phyloP scores from a whole-genome alignment of 2,329 filamentous ascomycete species.

The Exophiala lecanii-corni region DNA sequence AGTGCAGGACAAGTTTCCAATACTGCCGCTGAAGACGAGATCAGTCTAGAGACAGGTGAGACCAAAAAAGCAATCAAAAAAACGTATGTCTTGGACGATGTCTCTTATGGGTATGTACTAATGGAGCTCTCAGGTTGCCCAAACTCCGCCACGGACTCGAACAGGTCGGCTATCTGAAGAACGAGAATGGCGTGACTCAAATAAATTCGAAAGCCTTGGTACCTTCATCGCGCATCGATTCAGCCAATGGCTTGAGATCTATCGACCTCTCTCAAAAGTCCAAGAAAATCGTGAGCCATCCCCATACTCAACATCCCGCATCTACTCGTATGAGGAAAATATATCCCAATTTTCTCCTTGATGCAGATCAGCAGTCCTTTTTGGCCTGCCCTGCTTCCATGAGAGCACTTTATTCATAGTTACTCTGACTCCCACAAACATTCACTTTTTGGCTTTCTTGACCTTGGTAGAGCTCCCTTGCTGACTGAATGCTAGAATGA shows the following conservation, averaged over 20 bases:
- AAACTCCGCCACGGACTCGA: slow-evolving; percentile 22
- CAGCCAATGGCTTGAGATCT: slow-evolving; percentile 47
- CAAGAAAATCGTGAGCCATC: slow-evolving; percentile 45
- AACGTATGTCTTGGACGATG: slow-evolving; percentile 13
- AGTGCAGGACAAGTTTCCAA: slow-evolving; percentile 24
- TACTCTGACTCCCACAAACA: slow-evolving; percentile 53
- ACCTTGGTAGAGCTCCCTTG: slow-evolving; percentile 2
- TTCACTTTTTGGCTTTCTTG: slow-evolving; percentile 12
- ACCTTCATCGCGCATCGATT: slow-evolving; percentile 40
- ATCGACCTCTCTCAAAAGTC: slow-evolving; percentile 39
- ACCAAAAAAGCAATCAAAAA: slow-evolving; percentile 11
- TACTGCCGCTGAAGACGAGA: slow-evolving; percentile 20
- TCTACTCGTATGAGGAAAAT: slow-evolving; percentile 67
- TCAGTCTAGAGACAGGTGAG: slow-evolving; percentile 11
- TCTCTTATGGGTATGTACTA: background rate
- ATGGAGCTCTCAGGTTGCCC: slow-evolving; percentile 15
- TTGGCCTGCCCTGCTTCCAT: slow-evolving; percentile 72
- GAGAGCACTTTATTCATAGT: slow-evolving; percentile 65
- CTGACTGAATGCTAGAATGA: slow-evolving; percentile 42
- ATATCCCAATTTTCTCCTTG: slow-evolving; percentile 64
- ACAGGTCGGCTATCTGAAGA: slow-evolving; percentile 30
- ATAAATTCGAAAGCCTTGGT: slow-evolving; percentile 50
- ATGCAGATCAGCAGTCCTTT: slow-evolving; percentile 71
- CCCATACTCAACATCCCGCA: slow-evolving; percentile 46
- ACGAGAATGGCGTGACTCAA: slow-evolving; percentile 49